Percentiles rank a stretch among this genome's conserved stretches.
Evolutionary conservation across 176 grass and related monocot species (phyloP).

Genomic region (Typha latifolia): DNA sequence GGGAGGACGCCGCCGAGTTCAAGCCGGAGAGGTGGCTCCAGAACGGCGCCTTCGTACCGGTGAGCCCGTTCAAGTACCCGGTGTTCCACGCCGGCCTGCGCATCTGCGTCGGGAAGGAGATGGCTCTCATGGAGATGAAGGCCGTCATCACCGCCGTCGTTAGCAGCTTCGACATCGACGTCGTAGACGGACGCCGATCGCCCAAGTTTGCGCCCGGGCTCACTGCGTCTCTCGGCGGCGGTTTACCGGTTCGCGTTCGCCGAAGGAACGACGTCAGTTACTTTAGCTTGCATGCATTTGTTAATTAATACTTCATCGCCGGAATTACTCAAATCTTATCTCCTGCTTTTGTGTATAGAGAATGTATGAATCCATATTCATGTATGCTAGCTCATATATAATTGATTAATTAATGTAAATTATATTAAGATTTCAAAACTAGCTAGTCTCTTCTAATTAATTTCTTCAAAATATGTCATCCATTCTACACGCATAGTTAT

Average conservation of each 20-base stretch:
- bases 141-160: slow-evolving; percentile 18
- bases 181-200: not conserved
- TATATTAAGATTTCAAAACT: too few species aligned
- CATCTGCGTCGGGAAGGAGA: slow-evolving; percentile 35
- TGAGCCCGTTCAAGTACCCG: slow-evolving; percentile 26
- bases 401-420: too few species aligned
- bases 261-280: too few species aligned
- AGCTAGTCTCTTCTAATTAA: too few species aligned
- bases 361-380: too few species aligned
- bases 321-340: too few species aligned
- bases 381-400: too few species aligned
- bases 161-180: slow-evolving; percentile 6
- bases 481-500: too few species aligned
- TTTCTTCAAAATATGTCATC: too few species aligned
- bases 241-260: not conserved
- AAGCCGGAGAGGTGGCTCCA: slow-evolving; percentile 30
- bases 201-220: slow-evolving; percentile 4
- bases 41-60: slow-evolving; percentile 17
- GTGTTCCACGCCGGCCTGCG: slow-evolving; percentile 25
- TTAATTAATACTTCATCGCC: too few species aligned
- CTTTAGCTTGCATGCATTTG: too few species aligned
- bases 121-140: slow-evolving; percentile 39
- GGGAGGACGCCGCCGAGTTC: slow-evolving; percentile 22
- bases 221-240: not conserved
- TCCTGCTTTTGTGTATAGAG: too few species aligned